phyloP scores from a whole-genome alignment of 225 moss, liverwort and hornwort genomes.

The Straminergon stramineum region DNA sequence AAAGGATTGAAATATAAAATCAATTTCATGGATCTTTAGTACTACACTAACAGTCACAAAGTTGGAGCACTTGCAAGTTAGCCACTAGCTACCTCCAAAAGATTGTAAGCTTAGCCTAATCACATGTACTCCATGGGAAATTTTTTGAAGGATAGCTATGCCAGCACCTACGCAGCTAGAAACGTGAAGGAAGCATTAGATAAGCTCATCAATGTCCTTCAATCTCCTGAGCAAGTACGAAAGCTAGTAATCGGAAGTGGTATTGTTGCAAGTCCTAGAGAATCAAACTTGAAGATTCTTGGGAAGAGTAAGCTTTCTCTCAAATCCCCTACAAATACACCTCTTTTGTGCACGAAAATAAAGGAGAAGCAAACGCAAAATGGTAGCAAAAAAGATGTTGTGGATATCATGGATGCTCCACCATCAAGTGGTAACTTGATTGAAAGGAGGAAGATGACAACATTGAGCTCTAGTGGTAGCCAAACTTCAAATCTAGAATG shows the following conservation, averaged over 20 bases:
- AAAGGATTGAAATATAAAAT: neutral
- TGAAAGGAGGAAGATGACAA: neutral
- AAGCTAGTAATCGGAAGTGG: neutral
- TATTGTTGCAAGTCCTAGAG: neutral
- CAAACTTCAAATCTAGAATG: neutral
- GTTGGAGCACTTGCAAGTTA: neutral
- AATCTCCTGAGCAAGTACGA: neutral
- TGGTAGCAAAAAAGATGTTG: neutral
- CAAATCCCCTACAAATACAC: neutral
- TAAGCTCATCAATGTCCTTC: conserved; percentile 21
- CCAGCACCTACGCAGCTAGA: conserved; percentile 1
- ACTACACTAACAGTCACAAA: neutral
- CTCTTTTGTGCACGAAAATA: neutral
- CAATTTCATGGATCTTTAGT: neutral
- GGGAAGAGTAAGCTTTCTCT: neutral
- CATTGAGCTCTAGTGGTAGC: neutral
- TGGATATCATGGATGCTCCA: neutral
- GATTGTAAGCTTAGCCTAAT: neutral
- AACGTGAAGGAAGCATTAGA: conserved; percentile 30
- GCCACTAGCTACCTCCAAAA: neutral
- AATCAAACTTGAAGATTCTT: neutral
- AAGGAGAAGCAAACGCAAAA: neutral
- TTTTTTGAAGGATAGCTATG: conserved; percentile 27
- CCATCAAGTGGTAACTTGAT: too few relatives aligned
- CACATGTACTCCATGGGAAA: neutral